phyloP scores from a whole-genome alignment of 306 rosid species.

The Vigna angularis region DNA sequence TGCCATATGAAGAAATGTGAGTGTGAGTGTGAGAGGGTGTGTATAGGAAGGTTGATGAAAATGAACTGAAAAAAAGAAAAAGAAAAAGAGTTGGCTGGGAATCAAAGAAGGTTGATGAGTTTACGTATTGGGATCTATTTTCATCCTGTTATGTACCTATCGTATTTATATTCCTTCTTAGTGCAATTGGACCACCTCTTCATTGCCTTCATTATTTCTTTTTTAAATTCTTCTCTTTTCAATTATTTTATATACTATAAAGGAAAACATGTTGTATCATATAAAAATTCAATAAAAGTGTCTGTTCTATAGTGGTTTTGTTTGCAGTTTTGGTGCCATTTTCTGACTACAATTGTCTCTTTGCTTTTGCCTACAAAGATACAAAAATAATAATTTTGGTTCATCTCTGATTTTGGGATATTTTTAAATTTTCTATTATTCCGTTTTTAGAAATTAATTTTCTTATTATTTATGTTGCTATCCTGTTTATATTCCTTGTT shows the following conservation, averaged over 20 bases:
- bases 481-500: background rate
- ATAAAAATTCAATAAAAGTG: background rate
- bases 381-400: background rate
- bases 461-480: background rate
- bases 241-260: background rate
- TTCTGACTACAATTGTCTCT: background rate
- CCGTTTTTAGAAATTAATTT: background rate
- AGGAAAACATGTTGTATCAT: background rate
- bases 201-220: background rate
- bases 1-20: background rate
- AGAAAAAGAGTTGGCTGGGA: background rate
- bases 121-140: conserved; percentile 35
- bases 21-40: background rate
- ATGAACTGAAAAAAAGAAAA: background rate
- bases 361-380: background rate
- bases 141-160: conserved; percentile 9
- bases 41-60: background rate
- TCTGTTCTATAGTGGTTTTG: background rate
- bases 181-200: background rate
- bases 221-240: background rate
- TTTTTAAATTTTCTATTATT: background rate
- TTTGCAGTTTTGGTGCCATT: background rate
- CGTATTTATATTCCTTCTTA: conserved; percentile 30
- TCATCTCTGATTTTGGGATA: background rate
- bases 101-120: background rate